Evolutionary conservation across 306 rosid genomes (phyloP), one percentile per base, ranked within the genome.

Genomic region (Mucuna pruriens): DNA sequence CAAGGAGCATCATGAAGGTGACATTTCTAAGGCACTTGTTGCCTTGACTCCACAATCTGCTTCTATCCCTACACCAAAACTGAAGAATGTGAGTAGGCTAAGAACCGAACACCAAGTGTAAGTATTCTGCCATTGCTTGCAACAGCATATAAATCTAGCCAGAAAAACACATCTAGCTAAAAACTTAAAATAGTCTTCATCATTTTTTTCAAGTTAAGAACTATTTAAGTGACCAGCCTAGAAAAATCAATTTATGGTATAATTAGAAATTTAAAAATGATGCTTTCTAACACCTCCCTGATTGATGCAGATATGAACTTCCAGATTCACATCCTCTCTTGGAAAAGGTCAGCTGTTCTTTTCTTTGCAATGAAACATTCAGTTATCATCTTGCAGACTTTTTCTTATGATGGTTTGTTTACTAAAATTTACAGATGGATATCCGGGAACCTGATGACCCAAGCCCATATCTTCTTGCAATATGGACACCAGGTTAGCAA

Each of bases 61-160:
- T 84, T 88, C 83, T 48, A 82, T 91, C 77, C 98, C 97, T 76
- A 82, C 88, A 60, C 90, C 90, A 69, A 93, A 90, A 83, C 84
- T 90, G 85, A 95, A 93, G 97, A 83, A 89, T 77, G 88, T 90
- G 87, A 93, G 89, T 84, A 89, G 93, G 86, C 90, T 95, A 79
- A 87, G 98, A 63, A 95, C 99, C 67, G 99, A 95, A 86, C 99
- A 95, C 84, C 97, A 84, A 76, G 99, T 93, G 99, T 95, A 84
- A 90, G 98, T 86, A 74, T 64, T 60, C 49, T 23, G 8, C 12
- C 70, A 44, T 45, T 23, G 42, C 62, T 61, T 77, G 66, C 45
- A 75, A 36, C 36, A 68, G 42, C 62, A 73, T 39, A 20, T 39
- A 20, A 25, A 60, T 52, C 19, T 36, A 72, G 38, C 29, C 39